A percentile compares a stretch with the other conserved stretches of the same genome.
These are phyloP conservation scores for Trichoderma asperelloides DNA, from an alignment of 495 filamentous ascomycete species.

Conservation along the genomic window DNA sequence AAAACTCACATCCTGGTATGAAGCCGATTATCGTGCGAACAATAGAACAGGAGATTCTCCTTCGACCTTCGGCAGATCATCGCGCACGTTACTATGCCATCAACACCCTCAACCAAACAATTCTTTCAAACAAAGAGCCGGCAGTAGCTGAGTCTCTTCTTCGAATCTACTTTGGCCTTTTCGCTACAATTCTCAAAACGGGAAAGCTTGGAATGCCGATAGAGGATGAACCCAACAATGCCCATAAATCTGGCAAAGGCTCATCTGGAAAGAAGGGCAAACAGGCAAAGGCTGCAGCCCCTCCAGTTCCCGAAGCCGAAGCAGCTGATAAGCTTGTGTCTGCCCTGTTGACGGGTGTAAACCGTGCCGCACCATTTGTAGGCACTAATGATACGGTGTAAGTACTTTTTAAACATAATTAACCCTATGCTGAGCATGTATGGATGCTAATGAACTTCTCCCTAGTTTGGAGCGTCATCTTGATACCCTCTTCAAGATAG, in stretches of 20 bases:
- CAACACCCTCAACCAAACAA: constrained; percentile 94
- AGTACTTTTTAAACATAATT: constrained; percentile 18
- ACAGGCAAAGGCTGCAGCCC: neutral
- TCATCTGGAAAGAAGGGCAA: constrained; percentile 11
- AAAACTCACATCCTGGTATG: constrained; percentile 85
- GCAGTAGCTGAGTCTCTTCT: constrained; percentile 72
- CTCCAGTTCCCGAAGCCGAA: constrained; percentile 51
- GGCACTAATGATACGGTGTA: constrained; percentile 66
- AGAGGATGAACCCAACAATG: neutral
- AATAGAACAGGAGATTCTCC: constrained; percentile 79
- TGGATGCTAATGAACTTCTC: constrained; percentile 16
- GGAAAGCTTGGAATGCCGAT: constrained; percentile 19
- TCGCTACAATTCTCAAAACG: constrained; percentile 64
- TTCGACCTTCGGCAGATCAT: constrained; percentile 73
- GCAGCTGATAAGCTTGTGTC: constrained; percentile 83
- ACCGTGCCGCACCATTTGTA: constrained; percentile 89
- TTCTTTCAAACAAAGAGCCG: constrained; percentile 74
- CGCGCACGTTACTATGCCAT: constrained; percentile 93
- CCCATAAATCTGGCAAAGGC: constrained; percentile 7
- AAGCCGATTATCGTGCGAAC: constrained; percentile 74
- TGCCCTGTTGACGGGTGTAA: constrained; percentile 84
- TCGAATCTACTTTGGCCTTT: constrained; percentile 82
- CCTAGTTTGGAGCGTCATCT: constrained; percentile 70
- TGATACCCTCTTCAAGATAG: constrained; percentile 87
- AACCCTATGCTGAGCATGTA: neutral